phyloP scores from a whole-genome alignment of 441 rosid genomes.

The Metrosideros polymorpha region DNA sequence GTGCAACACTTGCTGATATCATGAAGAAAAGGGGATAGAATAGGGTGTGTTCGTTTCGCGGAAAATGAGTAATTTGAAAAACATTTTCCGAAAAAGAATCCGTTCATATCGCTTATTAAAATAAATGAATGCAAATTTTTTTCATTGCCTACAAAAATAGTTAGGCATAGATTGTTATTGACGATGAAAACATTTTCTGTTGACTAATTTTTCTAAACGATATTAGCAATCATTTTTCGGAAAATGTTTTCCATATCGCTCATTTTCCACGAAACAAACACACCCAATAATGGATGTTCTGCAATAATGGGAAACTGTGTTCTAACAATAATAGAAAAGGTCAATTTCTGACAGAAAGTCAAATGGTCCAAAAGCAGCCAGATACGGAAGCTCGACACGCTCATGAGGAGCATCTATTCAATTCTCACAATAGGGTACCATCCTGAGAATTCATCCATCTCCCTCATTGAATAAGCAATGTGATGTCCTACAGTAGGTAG shows the following conservation, averaged over 20 bases:
- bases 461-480: not conserved
- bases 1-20: not conserved
- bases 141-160: no score
- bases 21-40: not conserved
- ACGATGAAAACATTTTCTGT: no score
- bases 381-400: not conserved
- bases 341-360: not conserved
- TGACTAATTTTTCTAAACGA: no score
- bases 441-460: not conserved
- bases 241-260: no score
- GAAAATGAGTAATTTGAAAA: no score
- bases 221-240: no score
- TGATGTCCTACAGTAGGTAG: not conserved
- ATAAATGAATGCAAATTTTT: no score
- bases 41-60: no score
- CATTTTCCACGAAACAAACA: no score
- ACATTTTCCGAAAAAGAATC: no score
- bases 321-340: not conserved
- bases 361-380: not conserved
- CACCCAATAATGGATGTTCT: not conserved
- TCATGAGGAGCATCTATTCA: not conserved
- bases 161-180: no score
- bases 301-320: not conserved
- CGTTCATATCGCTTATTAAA: no score
- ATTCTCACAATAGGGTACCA: not conserved